phyloP scores from a whole-genome alignment of 2,329 filamentous ascomycete species.

The Diaporthe vaccinii region DNA sequence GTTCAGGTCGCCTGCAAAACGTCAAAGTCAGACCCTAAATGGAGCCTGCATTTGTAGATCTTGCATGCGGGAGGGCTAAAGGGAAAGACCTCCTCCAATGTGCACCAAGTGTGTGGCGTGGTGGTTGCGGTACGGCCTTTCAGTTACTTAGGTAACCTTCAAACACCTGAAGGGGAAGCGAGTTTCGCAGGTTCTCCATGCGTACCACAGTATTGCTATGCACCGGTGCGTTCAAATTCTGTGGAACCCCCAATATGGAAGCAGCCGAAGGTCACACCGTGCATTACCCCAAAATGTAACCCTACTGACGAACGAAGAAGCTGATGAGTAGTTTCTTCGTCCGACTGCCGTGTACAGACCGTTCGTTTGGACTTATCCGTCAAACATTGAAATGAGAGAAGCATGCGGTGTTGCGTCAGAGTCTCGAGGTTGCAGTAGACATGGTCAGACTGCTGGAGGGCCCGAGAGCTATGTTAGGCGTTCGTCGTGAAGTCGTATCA shows the following conservation, averaged over 20 bases:
- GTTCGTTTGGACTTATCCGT: slow-evolving; percentile 17
- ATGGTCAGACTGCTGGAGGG: not conserved
- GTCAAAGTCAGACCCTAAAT: not conserved
- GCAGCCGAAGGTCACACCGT: slow-evolving; percentile 33
- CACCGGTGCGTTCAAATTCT: slow-evolving; percentile 39
- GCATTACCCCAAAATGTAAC: slow-evolving; percentile 29
- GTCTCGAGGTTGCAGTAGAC: not conserved
- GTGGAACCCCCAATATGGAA: slow-evolving; percentile 35
- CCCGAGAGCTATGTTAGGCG: slow-evolving; percentile 3
- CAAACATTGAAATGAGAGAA: not conserved
- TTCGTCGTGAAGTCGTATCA: slow-evolving; percentile 20
- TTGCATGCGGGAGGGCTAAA: slow-evolving; percentile 9
- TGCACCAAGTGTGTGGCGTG: not conserved
- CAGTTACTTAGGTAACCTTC: slow-evolving; percentile 40
- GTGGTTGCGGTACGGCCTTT: not conserved
- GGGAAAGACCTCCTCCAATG: not conserved
- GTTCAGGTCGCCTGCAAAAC: not conserved
- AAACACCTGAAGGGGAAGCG: slow-evolving; percentile 56
- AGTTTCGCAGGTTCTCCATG: slow-evolving; percentile 53
- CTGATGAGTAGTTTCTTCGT: not conserved
- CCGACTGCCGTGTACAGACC: not conserved
- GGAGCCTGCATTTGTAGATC: slow-evolving; percentile 24
- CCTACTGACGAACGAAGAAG: slow-evolving; percentile 8
- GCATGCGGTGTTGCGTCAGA: slow-evolving; percentile 15
- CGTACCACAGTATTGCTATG: slow-evolving; percentile 1